phyloP scores from a whole-genome alignment of 73 alveolate species.

The Blepharisma japonicum region DNA sequence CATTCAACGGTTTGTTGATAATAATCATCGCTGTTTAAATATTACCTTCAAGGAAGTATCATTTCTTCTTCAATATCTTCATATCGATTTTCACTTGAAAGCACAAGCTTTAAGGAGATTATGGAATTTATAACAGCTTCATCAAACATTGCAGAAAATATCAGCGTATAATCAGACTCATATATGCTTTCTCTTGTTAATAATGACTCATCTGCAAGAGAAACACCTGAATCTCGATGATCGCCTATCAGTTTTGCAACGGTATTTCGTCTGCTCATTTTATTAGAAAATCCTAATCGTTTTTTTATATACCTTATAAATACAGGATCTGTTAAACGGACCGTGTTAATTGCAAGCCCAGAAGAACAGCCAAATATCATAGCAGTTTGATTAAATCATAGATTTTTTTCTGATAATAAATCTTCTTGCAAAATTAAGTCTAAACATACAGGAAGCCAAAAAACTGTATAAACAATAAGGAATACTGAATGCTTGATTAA shows the following conservation, averaged over 20 bases:
- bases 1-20: not conserved
- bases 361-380: not conserved
- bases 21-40: not conserved
- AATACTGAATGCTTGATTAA: not conserved
- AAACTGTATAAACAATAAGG: not conserved
- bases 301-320: not conserved
- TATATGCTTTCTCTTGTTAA: not conserved
- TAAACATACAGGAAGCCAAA: not conserved
- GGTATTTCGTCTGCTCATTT: not conserved
- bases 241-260: no score
- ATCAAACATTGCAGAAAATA: not conserved
- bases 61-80: not conserved
- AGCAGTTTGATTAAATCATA: not conserved
- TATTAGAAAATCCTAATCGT: not conserved
- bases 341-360: not conserved
- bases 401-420: not conserved
- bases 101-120: not conserved
- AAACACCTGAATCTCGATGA: no score
- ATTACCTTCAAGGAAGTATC: not conserved
- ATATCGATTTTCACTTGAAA: not conserved
- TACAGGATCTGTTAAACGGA: not conserved
- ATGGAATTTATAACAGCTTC: constrained; percentile 13
- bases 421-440: not conserved
- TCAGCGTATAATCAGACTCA: constrained; percentile 9
- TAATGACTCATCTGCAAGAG: not conserved